Evolutionary conservation across 805 yeast species (phyloP).

Genomic region (Saturnispora sanitii): DNA sequence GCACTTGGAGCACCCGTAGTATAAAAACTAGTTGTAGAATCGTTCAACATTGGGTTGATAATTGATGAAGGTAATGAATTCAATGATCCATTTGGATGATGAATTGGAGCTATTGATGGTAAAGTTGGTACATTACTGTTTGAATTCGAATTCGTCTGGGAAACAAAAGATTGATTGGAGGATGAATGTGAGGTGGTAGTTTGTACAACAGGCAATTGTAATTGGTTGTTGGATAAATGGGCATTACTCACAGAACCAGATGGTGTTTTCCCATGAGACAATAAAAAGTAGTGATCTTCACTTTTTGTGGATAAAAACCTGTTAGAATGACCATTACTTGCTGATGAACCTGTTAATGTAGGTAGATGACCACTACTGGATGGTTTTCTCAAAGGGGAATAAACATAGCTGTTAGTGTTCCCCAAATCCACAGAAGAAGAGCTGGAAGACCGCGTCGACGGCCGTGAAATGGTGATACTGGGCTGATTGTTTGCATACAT

Average conservation of each 20-base stretch:
- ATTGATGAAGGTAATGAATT: background rate
- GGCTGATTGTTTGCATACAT: background rate
- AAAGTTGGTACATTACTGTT: background rate
- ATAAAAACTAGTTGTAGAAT: background rate
- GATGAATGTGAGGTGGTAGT: slow-evolving; percentile 2
- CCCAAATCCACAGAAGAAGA: slow-evolving; percentile 5
- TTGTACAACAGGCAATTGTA: slow-evolving; percentile 5
- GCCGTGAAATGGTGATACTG: slow-evolving; percentile 2
- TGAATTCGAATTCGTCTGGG: background rate
- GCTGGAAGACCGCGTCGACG: slow-evolving; percentile 2
- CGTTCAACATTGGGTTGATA: background rate
- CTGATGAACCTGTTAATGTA: background rate
- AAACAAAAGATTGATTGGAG: background rate
- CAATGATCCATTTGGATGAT: background rate
- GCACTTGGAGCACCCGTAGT: background rate
- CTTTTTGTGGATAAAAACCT: slow-evolving; percentile 5
- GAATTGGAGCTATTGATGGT: slow-evolving; percentile 2
- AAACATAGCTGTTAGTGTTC: background rate
- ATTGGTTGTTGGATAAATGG: too few relatives aligned
- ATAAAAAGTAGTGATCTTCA: slow-evolving; percentile 5
- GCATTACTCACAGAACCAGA: slow-evolving; percentile 1
- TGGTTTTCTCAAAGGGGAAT: slow-evolving; percentile 1
- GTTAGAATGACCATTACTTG: background rate
- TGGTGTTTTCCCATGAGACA: slow-evolving; percentile 6
- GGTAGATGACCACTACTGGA: too few relatives aligned